Evolutionary conservation across 2,329 filamentous ascomycete genomes (phyloP).

Genomic region (Fusarium sp.): DNA sequence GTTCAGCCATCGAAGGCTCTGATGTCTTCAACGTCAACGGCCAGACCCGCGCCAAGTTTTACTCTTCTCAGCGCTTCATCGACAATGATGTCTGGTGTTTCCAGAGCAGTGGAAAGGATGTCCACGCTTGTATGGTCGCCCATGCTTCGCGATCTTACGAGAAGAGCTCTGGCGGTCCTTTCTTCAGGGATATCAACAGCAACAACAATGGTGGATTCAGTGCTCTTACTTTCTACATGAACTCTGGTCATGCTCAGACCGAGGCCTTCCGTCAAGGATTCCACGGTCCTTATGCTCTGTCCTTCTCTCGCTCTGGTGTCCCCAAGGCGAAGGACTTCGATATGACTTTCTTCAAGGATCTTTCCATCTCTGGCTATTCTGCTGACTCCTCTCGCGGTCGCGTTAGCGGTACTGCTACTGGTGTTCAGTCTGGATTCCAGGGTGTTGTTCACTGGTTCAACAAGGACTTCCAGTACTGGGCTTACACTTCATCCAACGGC

Average conservation of each 20-base stretch:
- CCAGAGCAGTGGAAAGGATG: conserved; percentile 56
- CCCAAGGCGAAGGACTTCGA: conserved; percentile 62
- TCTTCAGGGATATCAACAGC: conserved; percentile 72
- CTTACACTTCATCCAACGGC: conserved; percentile 64
- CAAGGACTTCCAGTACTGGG: conserved; percentile 71
- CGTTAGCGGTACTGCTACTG: conserved; percentile 70
- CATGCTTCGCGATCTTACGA: conserved; percentile 63
- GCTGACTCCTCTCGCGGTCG: conserved; percentile 65
- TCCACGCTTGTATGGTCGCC: conserved; percentile 69
- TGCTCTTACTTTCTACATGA: conserved; percentile 75
- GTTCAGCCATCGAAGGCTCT: conserved; percentile 65
- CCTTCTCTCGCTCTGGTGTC: conserved; percentile 68
- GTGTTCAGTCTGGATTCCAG: conserved; percentile 62
- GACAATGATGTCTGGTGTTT: conserved; percentile 74
- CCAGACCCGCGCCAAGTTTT: conserved; percentile 76
- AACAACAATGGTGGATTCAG: conserved; percentile 70
- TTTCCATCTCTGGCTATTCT: conserved; percentile 69
- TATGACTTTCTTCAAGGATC: conserved; percentile 68
- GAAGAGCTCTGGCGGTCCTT: conserved; percentile 72
- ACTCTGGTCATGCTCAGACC: conserved; percentile 71
- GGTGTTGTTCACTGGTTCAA: conserved; percentile 75
- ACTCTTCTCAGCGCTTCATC: conserved; percentile 75
- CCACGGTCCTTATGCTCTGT: conserved; percentile 72
- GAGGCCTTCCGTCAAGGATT: conserved; percentile 71
- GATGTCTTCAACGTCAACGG: conserved; percentile 69